These are phyloP conservation scores for Erigeron philadelphicus DNA, from an alignment of 140 eudicot genomes.

Conservation along the genomic window DNA sequence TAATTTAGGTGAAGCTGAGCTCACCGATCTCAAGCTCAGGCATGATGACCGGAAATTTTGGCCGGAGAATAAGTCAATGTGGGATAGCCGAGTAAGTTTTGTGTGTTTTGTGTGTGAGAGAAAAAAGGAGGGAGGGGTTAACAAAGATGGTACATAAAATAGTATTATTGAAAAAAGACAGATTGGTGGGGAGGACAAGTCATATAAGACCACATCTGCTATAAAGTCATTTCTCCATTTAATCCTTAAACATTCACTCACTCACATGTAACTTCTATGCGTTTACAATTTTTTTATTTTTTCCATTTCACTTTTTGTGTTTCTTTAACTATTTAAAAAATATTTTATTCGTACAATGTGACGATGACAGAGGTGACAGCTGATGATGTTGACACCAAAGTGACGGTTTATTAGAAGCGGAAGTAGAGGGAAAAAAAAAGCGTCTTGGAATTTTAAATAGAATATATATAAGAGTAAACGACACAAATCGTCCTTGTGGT, in stretches of 20 bases:
- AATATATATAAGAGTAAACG: too few relatives aligned
- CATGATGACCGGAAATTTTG: constrained; percentile 32
- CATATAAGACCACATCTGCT: constrained; percentile 18
- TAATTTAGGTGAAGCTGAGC: constrained; percentile 33
- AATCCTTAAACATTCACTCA: constrained; percentile 1
- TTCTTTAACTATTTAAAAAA: not conserved
- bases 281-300: constrained; percentile 12
- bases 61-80: constrained; percentile 38
- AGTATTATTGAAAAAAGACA: not conserved
- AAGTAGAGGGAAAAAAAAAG: too few relatives aligned
- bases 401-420: too few relatives aligned
- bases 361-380: not conserved
- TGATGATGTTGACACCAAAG: too few relatives aligned
- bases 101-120: constrained; percentile 27
- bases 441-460: too few relatives aligned
- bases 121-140: constrained; percentile 20
- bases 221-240: constrained; percentile 22
- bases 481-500: too few relatives aligned
- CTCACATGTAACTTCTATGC: constrained; percentile 1
- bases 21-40: constrained; percentile 43
- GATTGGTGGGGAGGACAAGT: constrained; percentile 15
- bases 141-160: not conserved
- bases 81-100: constrained; percentile 26
- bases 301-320: not conserved
- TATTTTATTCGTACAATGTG: not conserved